Evolutionary conservation across 2,329 filamentous ascomycete genomes (phyloP).

Genomic region (Cladosporium oxysporum): DNA sequence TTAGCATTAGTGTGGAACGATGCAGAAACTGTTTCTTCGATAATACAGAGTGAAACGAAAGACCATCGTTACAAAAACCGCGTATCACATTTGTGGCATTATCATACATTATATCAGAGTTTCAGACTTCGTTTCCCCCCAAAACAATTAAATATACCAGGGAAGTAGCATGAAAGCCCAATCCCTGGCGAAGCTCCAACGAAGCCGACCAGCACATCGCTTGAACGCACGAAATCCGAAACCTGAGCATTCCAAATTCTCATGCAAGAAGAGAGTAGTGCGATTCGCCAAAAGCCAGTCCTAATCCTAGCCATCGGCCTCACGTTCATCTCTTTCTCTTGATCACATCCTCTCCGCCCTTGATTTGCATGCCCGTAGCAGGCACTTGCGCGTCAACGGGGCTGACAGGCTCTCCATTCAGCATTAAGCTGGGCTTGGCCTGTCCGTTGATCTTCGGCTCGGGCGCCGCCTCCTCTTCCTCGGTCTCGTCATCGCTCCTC

Average conservation of each 20-base stretch:
- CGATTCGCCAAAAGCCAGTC: background rate
- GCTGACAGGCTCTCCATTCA: slow-evolving; percentile 26
- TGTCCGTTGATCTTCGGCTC: slow-evolving; percentile 15
- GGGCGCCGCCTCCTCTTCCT: slow-evolving; percentile 40
- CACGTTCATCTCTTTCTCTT: slow-evolving; percentile 17
- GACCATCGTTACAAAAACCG: background rate
- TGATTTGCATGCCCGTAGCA: slow-evolving; percentile 16
- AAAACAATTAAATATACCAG: background rate
- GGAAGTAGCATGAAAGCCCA: background rate
- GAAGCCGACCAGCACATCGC: background rate
- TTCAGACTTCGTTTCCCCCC: background rate
- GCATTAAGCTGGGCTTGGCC: slow-evolving; percentile 23
- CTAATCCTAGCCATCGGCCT: background rate
- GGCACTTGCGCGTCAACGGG: slow-evolving; percentile 22
- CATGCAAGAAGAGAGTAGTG: background rate
- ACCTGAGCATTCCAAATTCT: background rate
- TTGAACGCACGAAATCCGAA: slow-evolving; percentile 6
- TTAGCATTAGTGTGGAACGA: background rate
- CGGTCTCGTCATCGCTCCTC: slow-evolving; percentile 70
- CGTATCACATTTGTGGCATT: background rate
- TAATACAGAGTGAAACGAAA: background rate
- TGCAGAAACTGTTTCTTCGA: background rate
- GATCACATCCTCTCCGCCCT: slow-evolving; percentile 17
- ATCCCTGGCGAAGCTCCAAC: background rate
- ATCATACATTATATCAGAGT: slow-evolving; percentile 7